phyloP scores from a whole-genome alignment of 2,329 filamentous ascomycete genomes.

The Stromatinia cepivora region DNA sequence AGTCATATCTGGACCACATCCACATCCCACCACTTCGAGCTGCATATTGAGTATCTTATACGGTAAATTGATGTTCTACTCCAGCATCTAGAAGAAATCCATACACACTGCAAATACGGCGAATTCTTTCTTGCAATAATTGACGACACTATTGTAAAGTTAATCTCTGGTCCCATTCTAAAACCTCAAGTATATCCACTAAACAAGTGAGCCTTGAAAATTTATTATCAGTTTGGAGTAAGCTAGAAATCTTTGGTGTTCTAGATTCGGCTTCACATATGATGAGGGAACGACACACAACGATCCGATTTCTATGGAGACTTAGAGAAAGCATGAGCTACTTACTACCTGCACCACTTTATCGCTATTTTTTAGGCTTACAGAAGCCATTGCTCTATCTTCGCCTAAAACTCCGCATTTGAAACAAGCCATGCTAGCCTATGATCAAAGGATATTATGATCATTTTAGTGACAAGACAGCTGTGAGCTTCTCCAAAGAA shows the following conservation, averaged over 20 bases:
- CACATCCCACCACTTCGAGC: background rate
- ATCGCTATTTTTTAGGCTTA: background rate
- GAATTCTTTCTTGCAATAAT: fast-evolving
- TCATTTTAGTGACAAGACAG: no score
- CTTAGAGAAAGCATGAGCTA: background rate
- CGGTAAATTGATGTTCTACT: background rate
- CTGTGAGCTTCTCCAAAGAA: no score
- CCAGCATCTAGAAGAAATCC: background rate
- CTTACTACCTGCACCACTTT: background rate
- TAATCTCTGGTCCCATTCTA: background rate
- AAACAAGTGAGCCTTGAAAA: background rate
- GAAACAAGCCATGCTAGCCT: no score
- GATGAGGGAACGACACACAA: background rate
- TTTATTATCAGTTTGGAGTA: background rate
- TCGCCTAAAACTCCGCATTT: background rate
- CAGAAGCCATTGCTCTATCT: background rate
- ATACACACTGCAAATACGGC: fast-evolving
- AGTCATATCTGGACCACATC: no score
- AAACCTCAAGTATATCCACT: background rate
- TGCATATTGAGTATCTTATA: background rate
- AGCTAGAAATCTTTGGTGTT: background rate
- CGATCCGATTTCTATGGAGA: background rate
- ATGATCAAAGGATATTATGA: no score
- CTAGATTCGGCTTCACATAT: background rate
- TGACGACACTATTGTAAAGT: background rate